Evolutionary conservation across 2,329 filamentous ascomycete species (phyloP).

Genomic region (Aspergillus luchuensis): DNA sequence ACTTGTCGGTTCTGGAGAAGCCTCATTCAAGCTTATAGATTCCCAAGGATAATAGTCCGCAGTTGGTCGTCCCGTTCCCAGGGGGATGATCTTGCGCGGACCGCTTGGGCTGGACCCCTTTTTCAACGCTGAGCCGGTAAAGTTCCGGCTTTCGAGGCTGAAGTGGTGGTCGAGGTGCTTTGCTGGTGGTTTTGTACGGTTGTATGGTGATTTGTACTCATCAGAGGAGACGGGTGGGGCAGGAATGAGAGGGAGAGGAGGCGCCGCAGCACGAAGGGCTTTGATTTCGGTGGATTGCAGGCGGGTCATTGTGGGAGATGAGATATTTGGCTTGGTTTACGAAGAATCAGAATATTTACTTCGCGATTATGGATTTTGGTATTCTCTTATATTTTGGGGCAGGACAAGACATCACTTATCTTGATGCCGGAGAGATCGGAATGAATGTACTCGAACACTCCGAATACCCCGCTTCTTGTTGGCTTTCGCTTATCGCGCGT

Average conservation of each 20-base stretch:
- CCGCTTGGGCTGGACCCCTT: conserved; percentile 37
- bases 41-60: conserved; percentile 2
- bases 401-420: no score
- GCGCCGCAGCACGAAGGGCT: neutral
- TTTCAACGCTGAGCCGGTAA: neutral
- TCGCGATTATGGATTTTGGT: no score
- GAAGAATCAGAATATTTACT: no score
- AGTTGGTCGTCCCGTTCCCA: neutral
- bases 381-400: no score
- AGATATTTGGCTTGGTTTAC: no score
- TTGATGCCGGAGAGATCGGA: no score
- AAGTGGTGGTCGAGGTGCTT: neutral
- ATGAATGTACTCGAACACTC: no score
- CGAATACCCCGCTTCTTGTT: no score
- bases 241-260: neutral
- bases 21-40: neutral
- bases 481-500: no score
- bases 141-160: neutral
- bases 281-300: neutral
- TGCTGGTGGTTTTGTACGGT: neutral
- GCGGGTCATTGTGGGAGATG: neutral
- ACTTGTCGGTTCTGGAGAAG: neutral
- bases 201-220: neutral
- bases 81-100: neutral
- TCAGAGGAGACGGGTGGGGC: neutral